These are phyloP conservation scores for Tympanopsis confertula DNA, from an alignment of 2,329 filamentous ascomycete genomes.

Conservation along the genomic window DNA sequence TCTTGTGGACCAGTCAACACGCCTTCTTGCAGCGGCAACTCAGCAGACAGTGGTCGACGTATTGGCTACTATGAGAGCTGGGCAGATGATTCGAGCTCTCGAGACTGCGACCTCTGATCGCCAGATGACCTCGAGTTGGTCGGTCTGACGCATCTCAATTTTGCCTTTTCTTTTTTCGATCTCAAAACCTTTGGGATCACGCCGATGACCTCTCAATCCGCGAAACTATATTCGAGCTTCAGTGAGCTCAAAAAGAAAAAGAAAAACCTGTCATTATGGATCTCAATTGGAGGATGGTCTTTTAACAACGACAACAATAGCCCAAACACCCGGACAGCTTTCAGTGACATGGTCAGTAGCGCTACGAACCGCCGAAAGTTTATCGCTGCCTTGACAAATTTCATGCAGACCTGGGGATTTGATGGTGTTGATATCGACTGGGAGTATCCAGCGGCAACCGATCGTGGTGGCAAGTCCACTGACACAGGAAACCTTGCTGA, in stretches of 20 bases:
- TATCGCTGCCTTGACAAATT: slow-evolving; percentile 19
- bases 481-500: slow-evolving; percentile 20
- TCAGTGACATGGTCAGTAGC: slow-evolving; percentile 17
- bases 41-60: slow-evolving; percentile 17
- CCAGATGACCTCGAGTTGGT: slow-evolving; percentile 8
- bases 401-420: slow-evolving; percentile 28
- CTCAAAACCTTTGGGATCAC: slow-evolving; percentile 14
- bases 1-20: too few species aligned
- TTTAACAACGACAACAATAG: slow-evolving; percentile 17
- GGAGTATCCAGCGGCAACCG: slow-evolving; percentile 21
- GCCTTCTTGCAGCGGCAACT: slow-evolving; percentile 1
- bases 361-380: slow-evolving; percentile 19
- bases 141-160: slow-evolving; percentile 14
- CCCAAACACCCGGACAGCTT: slow-evolving; percentile 10
- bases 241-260: slow-evolving; percentile 17
- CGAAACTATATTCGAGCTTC: slow-evolving; percentile 10
- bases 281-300: slow-evolving; percentile 27
- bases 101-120: slow-evolving; percentile 7
- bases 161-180: slow-evolving; percentile 28
- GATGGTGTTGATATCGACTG: slow-evolving; percentile 34
- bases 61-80: slow-evolving; percentile 21
- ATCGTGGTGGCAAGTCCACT: slow-evolving; percentile 19
- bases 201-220: slow-evolving; percentile 11
- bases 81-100: slow-evolving; percentile 7
- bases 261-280: slow-evolving; percentile 15